Percentiles rank a stretch among this genome's conserved stretches.
Conservation (phyloP, 371 early-diverging fungal genomes). For the Dichotomocladium elegans region DNA sequence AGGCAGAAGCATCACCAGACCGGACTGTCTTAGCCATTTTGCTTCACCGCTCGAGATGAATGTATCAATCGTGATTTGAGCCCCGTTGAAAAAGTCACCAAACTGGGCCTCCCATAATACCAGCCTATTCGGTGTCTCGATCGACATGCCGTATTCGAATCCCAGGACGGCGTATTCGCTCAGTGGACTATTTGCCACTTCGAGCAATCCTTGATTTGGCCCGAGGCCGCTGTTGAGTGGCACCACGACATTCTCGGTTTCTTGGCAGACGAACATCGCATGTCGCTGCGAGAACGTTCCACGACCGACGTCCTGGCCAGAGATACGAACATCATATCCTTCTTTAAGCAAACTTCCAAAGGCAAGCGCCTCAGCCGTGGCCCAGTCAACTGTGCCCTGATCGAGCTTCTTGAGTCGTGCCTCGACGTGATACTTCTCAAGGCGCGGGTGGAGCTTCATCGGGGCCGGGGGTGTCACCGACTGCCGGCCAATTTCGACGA, state of each 20-base stretch:
- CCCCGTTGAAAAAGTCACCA: constrained; percentile 97
- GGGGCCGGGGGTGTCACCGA: constrained; percentile 69
- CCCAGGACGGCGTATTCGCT: constrained; percentile 94
- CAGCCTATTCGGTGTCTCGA: constrained; percentile 79
- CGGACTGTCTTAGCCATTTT: constrained; percentile 92
- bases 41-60: constrained; percentile 86
- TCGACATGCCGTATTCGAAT: constrained; percentile 92
- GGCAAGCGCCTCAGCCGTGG: constrained; percentile 93
- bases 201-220: constrained; percentile 54
- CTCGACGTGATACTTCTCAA: constrained; percentile 87
- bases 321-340: constrained; percentile 85
- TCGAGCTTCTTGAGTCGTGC: constrained; percentile 67
- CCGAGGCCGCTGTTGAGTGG: constrained; percentile 75
- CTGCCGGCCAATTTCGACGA: constrained; percentile 65
- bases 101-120: constrained; percentile 98
- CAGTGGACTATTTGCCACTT: constrained; percentile 86
- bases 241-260: constrained; percentile 67
- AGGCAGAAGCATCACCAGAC: constrained; percentile 88
- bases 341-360: constrained; percentile 86
- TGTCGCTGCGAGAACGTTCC: constrained; percentile 98
- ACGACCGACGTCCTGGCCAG: constrained; percentile 97
- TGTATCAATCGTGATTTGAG: constrained; percentile 94
- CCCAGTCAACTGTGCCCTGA: constrained; percentile 91
- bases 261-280: constrained; percentile 85
- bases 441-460: constrained; percentile 77